Conservation (phyloP, 371 early-diverging fungal species). For the Syncephalastrum monosporum region DNA sequence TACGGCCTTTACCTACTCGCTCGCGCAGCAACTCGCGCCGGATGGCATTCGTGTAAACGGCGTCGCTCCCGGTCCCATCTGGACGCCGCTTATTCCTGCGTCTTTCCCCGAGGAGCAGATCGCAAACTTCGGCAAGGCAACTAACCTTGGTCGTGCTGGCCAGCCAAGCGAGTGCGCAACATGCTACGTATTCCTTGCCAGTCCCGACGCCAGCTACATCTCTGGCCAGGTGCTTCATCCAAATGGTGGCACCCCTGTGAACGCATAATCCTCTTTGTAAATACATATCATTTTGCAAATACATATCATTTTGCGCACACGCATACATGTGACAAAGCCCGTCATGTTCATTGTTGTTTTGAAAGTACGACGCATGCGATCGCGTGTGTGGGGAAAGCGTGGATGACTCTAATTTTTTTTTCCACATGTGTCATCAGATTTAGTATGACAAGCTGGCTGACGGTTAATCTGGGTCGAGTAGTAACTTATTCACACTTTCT, state of each 20-base stretch:
- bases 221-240: slow-evolving; percentile 55
- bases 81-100: slow-evolving; percentile 55
- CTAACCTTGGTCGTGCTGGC: slow-evolving; percentile 51
- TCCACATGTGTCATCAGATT: too few relatives aligned
- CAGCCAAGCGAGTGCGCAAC: slow-evolving; percentile 53
- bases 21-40: slow-evolving; percentile 43
- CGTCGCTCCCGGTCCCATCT: slow-evolving; percentile 54
- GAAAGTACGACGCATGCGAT: too few relatives aligned
- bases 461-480: too few relatives aligned
- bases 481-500: too few relatives aligned
- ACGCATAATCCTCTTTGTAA: background rate
- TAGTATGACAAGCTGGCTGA: too few relatives aligned
- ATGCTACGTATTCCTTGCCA: slow-evolving; percentile 45
- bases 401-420: too few relatives aligned
- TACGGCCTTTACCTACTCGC: slow-evolving; percentile 39
- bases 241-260: slow-evolving; percentile 37
- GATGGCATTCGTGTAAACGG: slow-evolving; percentile 49
- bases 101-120: slow-evolving; percentile 49
- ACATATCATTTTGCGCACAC: too few relatives aligned
- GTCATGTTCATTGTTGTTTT: too few relatives aligned
- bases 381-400: too few relatives aligned
- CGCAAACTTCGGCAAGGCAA: slow-evolving; percentile 44
- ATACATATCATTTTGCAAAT: too few relatives aligned
- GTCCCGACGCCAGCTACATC: slow-evolving; percentile 46
- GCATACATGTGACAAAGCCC: too few relatives aligned